A percentile compares a stretch with the other conserved stretches of the same genome.
These are phyloP conservation scores for Ramularia endophylla DNA, from an alignment of 2,329 filamentous ascomycete species.

Conservation along the genomic window DNA sequence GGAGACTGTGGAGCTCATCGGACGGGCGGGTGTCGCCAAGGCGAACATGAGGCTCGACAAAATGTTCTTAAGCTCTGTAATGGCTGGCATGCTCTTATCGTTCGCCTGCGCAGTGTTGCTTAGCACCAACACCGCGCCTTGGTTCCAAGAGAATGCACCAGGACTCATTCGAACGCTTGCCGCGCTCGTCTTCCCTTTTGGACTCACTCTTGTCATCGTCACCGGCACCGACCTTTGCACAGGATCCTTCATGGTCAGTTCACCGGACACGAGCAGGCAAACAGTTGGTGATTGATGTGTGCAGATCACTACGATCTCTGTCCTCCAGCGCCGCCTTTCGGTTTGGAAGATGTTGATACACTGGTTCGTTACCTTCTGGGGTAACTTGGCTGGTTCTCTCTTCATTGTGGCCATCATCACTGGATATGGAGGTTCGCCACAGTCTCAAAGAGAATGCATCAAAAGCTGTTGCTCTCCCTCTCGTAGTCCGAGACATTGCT, in stretches of 20 bases:
- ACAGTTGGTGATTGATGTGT: neutral
- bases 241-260: slow-evolving; percentile 26
- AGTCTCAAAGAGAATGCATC: no score
- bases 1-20: slow-evolving; percentile 46
- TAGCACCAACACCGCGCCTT: slow-evolving; percentile 24
- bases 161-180: slow-evolving; percentile 29
- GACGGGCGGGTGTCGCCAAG: slow-evolving; percentile 46
- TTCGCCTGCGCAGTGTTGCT: slow-evolving; percentile 42
- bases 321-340: slow-evolving; percentile 36
- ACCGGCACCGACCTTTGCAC: slow-evolving; percentile 32
- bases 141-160: slow-evolving; percentile 29
- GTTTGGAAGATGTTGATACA: slow-evolving; percentile 21
- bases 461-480: no score
- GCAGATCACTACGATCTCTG: slow-evolving; percentile 41
- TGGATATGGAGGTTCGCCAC: slow-evolving; percentile 27
- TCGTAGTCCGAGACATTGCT: no score
- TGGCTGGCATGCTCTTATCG: slow-evolving; percentile 47
- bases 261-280: neutral
- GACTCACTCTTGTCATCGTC: slow-evolving; percentile 28
- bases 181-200: slow-evolving; percentile 32
- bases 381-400: slow-evolving; percentile 29
- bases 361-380: slow-evolving; percentile 29
- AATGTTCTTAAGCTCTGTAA: slow-evolving; percentile 47
- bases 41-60: slow-evolving; percentile 50
- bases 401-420: slow-evolving; percentile 28